A percentile compares a stretch with the other conserved stretches of the same genome.
Conservation (phyloP, 441 rosid genomes). For the Gossypium gossypioides region DNA sequence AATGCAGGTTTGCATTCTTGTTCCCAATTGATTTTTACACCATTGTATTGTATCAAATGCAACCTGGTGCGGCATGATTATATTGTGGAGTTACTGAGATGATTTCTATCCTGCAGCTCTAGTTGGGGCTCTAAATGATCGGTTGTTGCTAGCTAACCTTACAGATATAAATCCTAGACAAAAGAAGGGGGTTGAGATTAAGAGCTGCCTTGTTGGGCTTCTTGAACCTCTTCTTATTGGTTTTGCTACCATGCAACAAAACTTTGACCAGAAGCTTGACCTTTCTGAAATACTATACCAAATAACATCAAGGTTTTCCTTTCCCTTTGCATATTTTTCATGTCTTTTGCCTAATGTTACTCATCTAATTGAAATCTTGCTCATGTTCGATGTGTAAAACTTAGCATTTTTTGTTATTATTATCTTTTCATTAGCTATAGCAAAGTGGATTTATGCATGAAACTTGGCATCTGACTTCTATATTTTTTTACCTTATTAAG, state of each 20-base stretch:
- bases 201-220: constrained; percentile 92
- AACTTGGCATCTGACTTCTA: constrained; percentile 23
- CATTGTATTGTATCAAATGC: constrained; percentile 4
- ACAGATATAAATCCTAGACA: constrained; percentile 89
- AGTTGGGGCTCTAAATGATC: constrained; percentile 92
- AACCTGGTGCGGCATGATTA: background rate
- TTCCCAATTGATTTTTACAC: background rate
- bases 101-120: constrained; percentile 44
- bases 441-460: constrained; percentile 7
- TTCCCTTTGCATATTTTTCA: constrained; percentile 7
- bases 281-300: constrained; percentile 87
- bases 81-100: constrained; percentile 16
- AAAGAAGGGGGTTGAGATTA: constrained; percentile 79
- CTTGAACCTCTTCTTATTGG: constrained; percentile 97
- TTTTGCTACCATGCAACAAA: constrained; percentile 94
- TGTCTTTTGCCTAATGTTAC: background rate
- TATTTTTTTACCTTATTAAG: constrained; percentile 34
- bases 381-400: background rate
- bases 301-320: constrained; percentile 78
- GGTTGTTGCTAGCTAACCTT: constrained; percentile 75
- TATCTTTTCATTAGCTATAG: constrained; percentile 6
- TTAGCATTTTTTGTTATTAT: background rate
- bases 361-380: background rate
- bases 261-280: constrained; percentile 88
- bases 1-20: constrained; percentile 52